phyloP scores from a whole-genome alignment of 345 rosid species.

The Arabidopsis arenosa region DNA sequence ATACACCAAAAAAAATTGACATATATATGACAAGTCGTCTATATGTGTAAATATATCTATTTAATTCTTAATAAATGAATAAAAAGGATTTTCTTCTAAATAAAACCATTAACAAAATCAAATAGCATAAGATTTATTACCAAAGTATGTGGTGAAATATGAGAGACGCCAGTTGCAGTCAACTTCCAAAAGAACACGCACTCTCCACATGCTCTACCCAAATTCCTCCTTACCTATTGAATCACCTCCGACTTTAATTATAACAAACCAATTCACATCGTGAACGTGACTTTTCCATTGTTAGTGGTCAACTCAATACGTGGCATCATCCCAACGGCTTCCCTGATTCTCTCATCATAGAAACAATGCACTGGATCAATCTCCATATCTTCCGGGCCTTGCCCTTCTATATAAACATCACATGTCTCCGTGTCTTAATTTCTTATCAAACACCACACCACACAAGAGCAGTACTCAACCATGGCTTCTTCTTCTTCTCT shows the following conservation, averaged over 20 bases:
- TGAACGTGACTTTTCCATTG: slow-evolving; percentile 19
- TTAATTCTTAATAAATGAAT: too few relatives aligned
- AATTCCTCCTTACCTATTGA: slow-evolving; percentile 7
- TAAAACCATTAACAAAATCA: too few relatives aligned
- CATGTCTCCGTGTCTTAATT: neutral
- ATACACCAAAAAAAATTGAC: slow-evolving; percentile 2
- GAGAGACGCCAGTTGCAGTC: slow-evolving; percentile 30
- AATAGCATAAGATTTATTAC: too few relatives aligned
- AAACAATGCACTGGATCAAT: slow-evolving; percentile 26
- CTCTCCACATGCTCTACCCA: slow-evolving; percentile 45
- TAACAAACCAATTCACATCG: slow-evolving; percentile 25
- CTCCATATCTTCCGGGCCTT: neutral
- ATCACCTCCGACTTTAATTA: slow-evolving; percentile 11
- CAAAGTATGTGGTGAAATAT: neutral
- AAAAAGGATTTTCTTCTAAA: too few relatives aligned
- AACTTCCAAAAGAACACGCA: slow-evolving; percentile 43
- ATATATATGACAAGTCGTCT: neutral
- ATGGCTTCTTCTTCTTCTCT: slow-evolving; percentile 30
- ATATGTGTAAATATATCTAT: too few relatives aligned
- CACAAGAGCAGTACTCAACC: neutral
- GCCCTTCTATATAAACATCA: slow-evolving; percentile 30
- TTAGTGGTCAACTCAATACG: slow-evolving; percentile 38
- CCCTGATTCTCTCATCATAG: neutral
- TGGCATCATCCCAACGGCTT: slow-evolving; percentile 32
- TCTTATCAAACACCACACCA: slow-evolving; percentile 14